A percentile compares a stretch with the other conserved stretches of the same genome.
phyloP scores from a whole-genome alignment of 106 monocot genomes.

The Allium sativum region DNA sequence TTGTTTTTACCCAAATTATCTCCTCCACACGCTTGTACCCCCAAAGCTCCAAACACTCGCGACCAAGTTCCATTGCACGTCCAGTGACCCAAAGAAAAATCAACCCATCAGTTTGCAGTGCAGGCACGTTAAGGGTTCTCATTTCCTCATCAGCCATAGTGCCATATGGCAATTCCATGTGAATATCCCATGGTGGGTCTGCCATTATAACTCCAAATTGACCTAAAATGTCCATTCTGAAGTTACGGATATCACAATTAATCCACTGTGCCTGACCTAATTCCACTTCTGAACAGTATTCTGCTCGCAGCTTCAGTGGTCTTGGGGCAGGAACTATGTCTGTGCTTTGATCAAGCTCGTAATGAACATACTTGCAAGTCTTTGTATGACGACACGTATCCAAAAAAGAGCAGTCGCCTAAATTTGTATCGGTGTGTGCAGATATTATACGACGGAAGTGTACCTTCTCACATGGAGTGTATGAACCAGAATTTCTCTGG shows the following conservation, averaged over 20 bases:
- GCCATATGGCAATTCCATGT: constrained; percentile 98
- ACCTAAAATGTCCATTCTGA: constrained; percentile 97
- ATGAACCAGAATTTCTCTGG: constrained; percentile 76
- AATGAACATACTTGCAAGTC: constrained; percentile 99
- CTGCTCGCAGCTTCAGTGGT: constrained; percentile 70
- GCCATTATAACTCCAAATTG: constrained; percentile 99
- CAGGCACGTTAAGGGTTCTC: constrained; percentile 89
- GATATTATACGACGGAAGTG: constrained; percentile 97
- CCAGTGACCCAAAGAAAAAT: constrained; percentile 99
- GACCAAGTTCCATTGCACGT: constrained; percentile 99
- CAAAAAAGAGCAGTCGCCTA: constrained; percentile 97
- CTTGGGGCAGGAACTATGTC: constrained; percentile 69
- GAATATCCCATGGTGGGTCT: constrained; percentile 99
- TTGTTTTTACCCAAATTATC: constrained; percentile 99
- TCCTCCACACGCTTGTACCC: constrained; percentile 98
- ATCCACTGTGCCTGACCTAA: constrained; percentile 98
- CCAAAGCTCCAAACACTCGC: constrained; percentile 95
- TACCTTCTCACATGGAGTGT: constrained; percentile 91
- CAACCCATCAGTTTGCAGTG: constrained; percentile 90
- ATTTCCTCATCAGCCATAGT: constrained; percentile 99
- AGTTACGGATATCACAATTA: constrained; percentile 85
- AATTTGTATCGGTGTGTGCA: constrained; percentile 87
- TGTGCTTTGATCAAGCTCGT: constrained; percentile 85
- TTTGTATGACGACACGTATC: constrained; percentile 99
- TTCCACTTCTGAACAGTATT: constrained; percentile 98